Conservation (phyloP, 345 rosid species). For the Syzygium aqueum region DNA sequence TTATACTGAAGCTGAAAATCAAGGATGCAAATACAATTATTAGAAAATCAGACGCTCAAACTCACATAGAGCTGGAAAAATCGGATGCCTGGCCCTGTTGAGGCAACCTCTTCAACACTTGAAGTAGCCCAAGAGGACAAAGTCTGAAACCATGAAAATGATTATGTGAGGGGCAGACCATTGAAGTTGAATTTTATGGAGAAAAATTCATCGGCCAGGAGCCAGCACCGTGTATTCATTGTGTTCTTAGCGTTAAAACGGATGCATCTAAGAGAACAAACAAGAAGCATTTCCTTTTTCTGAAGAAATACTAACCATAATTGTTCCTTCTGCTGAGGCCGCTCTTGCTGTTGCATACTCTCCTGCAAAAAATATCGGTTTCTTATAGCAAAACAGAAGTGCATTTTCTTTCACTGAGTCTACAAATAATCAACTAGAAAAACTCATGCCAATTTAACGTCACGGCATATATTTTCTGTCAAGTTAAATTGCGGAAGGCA, state of each 20-base stretch:
- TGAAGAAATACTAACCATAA: slow-evolving; percentile 45
- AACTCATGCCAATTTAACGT: background rate
- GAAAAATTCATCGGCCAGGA: background rate
- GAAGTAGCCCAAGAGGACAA: slow-evolving; percentile 92
- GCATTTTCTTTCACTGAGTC: background rate
- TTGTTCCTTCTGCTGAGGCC: slow-evolving; percentile 77
- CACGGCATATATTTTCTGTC: background rate
- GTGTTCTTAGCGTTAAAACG: background rate
- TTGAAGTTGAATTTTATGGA: background rate
- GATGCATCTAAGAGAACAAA: background rate
- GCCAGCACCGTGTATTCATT: background rate
- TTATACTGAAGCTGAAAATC: background rate
- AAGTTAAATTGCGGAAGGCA: background rate
- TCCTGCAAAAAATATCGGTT: slow-evolving; percentile 32
- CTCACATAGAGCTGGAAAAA: slow-evolving; percentile 94
- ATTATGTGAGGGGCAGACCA: background rate
- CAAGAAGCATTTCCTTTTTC: background rate
- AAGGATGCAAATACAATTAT: background rate
- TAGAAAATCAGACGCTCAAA: slow-evolving; percentile 1
- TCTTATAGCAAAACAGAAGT: background rate
- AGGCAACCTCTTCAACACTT: slow-evolving; percentile 93
- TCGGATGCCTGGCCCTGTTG: slow-evolving; percentile 88
- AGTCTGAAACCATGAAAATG: slow-evolving; percentile 32
- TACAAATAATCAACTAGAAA: background rate
- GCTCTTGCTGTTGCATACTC: slow-evolving; percentile 94